Evolutionary conservation across 2,329 filamentous ascomycete genomes (phyloP), one percentile per base, ranked within the genome.

Genomic region (Xylaria sp.): DNA sequence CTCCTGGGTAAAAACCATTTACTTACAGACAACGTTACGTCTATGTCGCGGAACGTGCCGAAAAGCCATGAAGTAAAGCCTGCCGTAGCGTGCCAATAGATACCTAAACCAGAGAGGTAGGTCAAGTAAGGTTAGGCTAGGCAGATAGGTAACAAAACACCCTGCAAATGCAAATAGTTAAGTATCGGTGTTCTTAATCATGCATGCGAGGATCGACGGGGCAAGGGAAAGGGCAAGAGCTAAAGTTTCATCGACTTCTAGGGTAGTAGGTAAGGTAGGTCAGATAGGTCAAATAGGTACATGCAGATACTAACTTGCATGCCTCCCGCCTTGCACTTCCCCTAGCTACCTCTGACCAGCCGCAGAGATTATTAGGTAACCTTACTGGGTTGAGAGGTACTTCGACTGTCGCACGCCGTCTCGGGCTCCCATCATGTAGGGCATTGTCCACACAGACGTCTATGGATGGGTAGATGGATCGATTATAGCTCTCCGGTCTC

Each of bases 131-230:
- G 24, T 27, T 27, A 27, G 24, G 24, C 24, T 30, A 51, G 48
- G 48, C 4, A 51, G 42, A 8, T 47, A 51, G 21, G 48, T 30
- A 27, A n/a, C 48, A 24, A 30, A 19, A n/a, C 19, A 51, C 21
- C 21, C 19, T 12, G n/a, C 34, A 36, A 36, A 36, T 8, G 34
- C 34, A 36, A 11, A 11, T 36, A 4, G n/a, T 8, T 42, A 11
- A 2, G 24, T 27, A 27, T 27, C 24, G 24, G 4, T 27, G 24
- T 27, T 27, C 24, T 24, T 57, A 34, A 24, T 42, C 34, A 24
- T 57, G 54, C 54, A 57, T 58, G 36, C 61, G 17, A 61, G 51
- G 64, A 69, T 67, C 64, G 56, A 54, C 68, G 36, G n/a, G 36
- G 8, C 54, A 48, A 48, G 50, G 47, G 64, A 58, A 57, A 60